Conservation (phyloP, 2,329 filamentous ascomycete genomes). For the Alternaria triticina region DNA sequence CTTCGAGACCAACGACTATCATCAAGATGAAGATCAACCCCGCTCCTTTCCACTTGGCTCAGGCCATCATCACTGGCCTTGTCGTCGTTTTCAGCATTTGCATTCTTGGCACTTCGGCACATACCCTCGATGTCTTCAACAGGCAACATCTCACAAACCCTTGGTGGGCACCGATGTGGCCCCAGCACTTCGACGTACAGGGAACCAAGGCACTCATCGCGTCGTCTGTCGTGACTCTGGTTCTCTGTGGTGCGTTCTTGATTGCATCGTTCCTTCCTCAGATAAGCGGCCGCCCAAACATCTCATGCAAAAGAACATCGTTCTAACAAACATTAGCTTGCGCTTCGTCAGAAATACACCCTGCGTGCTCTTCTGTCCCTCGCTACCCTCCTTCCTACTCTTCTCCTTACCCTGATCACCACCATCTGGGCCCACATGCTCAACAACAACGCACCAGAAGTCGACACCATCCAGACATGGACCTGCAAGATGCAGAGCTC, state of each 20-base stretch:
- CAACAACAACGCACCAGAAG: constrained; percentile 41
- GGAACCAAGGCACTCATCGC: constrained; percentile 53
- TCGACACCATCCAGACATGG: constrained; percentile 51
- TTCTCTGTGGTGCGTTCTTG: constrained; percentile 48
- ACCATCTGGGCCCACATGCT: constrained; percentile 50
- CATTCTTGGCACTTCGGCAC: constrained; percentile 52
- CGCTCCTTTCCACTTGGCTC: constrained; percentile 44
- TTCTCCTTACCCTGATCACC: constrained; percentile 50
- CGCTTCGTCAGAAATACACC: constrained; percentile 42
- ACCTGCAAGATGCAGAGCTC: constrained; percentile 47
- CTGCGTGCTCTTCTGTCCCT: constrained; percentile 49
- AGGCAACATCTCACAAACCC: constrained; percentile 51
- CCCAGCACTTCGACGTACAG: constrained; percentile 54
- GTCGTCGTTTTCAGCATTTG: constrained; percentile 50
- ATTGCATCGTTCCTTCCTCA: constrained; percentile 43
- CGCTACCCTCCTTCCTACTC: constrained; percentile 44
- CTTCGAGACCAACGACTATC: background rate
- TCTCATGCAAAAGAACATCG: background rate
- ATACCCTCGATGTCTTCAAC: constrained; percentile 53
- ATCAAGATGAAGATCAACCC: constrained; percentile 47
- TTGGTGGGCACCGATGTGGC: constrained; percentile 58
- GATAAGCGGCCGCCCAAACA: constrained; percentile 22
- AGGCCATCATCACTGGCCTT: constrained; percentile 43
- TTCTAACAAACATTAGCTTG: constrained; percentile 33
- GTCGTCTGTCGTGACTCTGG: constrained; percentile 45